Evolutionary conservation across 2,329 filamentous ascomycete genomes (phyloP), one percentile per base, ranked within the genome.

Genomic region (Eutypella sp.): DNA sequence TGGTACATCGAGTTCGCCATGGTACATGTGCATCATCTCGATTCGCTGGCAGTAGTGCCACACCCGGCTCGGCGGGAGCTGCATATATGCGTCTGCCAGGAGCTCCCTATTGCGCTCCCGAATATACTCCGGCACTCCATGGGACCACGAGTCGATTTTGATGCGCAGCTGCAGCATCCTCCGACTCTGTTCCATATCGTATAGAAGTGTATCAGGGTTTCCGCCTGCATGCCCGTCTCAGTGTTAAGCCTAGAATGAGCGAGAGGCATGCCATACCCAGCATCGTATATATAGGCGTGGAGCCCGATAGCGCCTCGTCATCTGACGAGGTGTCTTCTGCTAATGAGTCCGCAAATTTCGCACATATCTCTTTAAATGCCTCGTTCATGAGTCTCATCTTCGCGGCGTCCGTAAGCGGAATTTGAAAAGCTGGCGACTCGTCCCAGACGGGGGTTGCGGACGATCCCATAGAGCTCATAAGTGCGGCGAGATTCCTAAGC

Each of bases 111-210:
- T 60, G 9, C 56, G 48, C 18, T 51, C 42, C 24, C 63, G 54
- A 23, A 61, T 52, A 18, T 4, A 19, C 42, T 65, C 61, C 25
- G 61, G 57, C 5, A 61, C 27, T 4, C 63, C 63, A 8, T 47
- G 37, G 1, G 61, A 61, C 54, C 56, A 60, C 31, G 52, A 45
- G 39, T 65, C 62, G 25, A 64, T 57, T 45, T 65, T 61, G 44
- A 64, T 53, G 41, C 62, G 55, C 38, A 58, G 49, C 11, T 45
- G 56, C 44, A 53, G 46, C 62, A 67, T 65, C 19, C 42, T 46
- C 10, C 34, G 2, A 4, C 52, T 47, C 40, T 63, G 58, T 2
- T 58, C 46, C 19, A 57, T 13, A 46, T 65, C 62, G 22, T 57
- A 36, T 3, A 42, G 2, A 4, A 62, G 19, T 4, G 56, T 60